Evolutionary conservation across 2,329 filamentous ascomycete genomes (phyloP), one percentile per base, ranked within the genome.

Genomic region (Exophiala oligosperma): DNA sequence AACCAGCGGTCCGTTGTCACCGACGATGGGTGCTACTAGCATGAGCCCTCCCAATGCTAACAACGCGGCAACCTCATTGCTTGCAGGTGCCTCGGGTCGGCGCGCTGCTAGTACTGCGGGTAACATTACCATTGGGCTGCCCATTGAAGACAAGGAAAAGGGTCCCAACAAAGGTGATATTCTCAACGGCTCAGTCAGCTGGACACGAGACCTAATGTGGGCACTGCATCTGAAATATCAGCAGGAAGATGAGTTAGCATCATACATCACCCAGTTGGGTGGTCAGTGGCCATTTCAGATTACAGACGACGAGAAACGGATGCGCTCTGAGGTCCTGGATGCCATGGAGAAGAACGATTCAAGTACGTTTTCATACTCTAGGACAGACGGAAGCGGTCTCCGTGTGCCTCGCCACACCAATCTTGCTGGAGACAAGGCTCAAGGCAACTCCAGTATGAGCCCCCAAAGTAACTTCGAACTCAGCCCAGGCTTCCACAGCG

Each of bases 91-190:
- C 24, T 90, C 87, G 64, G 92, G 91, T 41, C 85, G 92, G 64
- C 86, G 92, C 62, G 92, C 92, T 29, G 85, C 88, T 32, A 85
- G 87, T 52, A 81, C 80, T n/a, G 81, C 86, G 5, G 89, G 89
- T 38, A 95, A 90, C 71, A 97, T 97, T 68, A 96, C 92, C 4
- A 93, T 93, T 64, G 92, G 92, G 12, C 82, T 97, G 29, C 93
- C 94, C 0, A 84, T 96, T 37, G 94, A 99, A 68, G 94, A 97
- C 66, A 97, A 97, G 73, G 94, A 99, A 77, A 97, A 97, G 72
- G 94, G 94, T 0, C 94, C 94, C 4, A 97, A 97, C 80, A 99
- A 99, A 77, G 94, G 94, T 49, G 94, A 99, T 68, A 97, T 99
- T 59, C 87, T 99, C 68, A 97, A 97, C 70, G 93, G 94, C 29